A percentile compares a stretch with the other conserved stretches of the same genome.
These are phyloP conservation scores for Haberlea rhodopensis DNA, from an alignment of 257 asterid species.

Conservation along the genomic window DNA sequence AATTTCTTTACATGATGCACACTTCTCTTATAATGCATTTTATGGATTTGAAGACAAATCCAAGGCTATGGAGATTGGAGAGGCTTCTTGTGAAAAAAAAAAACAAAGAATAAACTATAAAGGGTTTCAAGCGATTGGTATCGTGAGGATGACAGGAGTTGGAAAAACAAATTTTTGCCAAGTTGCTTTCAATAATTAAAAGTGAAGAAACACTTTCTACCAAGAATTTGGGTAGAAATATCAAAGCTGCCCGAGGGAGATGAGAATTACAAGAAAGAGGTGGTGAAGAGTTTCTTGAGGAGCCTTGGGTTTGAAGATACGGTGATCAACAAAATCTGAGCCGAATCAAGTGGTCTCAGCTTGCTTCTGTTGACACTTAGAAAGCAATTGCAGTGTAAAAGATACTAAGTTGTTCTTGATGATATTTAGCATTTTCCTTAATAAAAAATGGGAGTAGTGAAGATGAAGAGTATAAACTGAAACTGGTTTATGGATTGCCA, in stretches of 20 bases:
- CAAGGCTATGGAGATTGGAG: slow-evolving; percentile 40
- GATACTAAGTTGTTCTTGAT: slow-evolving; percentile 43
- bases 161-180: slow-evolving; percentile 51
- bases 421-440: slow-evolving; percentile 33
- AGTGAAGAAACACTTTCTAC: slow-evolving; percentile 36
- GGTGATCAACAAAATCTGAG: neutral
- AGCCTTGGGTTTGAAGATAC: slow-evolving; percentile 39
- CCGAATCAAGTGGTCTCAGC: slow-evolving; percentile 11
- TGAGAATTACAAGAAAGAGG: slow-evolving; percentile 23
- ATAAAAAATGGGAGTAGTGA: too few relatives aligned
- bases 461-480: neutral
- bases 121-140: slow-evolving; percentile 30
- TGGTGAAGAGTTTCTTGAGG: slow-evolving; percentile 33
- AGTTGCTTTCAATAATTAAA: slow-evolving; percentile 25
- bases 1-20: too few relatives aligned
- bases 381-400: slow-evolving; percentile 33
- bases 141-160: slow-evolving; percentile 45
- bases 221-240: slow-evolving; percentile 50
- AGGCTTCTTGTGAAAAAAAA: slow-evolving; percentile 32
- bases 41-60: slow-evolving; percentile 38
- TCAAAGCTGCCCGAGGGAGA: slow-evolving; percentile 30
- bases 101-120: neutral
- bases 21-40: too few relatives aligned
- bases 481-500: slow-evolving; percentile 38
- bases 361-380: slow-evolving; percentile 35